Conservation (phyloP, 345 rosid genomes). For the Pistacia atlantica region DNA sequence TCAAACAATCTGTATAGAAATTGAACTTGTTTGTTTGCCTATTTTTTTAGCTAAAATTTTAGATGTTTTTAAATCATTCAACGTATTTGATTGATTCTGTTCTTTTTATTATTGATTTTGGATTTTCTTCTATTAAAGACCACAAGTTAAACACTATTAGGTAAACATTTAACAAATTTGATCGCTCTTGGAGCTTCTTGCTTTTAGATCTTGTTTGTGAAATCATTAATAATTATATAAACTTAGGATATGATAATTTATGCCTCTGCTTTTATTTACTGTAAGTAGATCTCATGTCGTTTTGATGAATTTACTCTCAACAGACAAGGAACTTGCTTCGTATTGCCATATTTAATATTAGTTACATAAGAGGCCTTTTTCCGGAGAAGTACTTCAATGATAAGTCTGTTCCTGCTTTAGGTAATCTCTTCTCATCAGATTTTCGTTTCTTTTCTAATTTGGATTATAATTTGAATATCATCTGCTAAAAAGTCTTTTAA, state of each 20-base stretch:
- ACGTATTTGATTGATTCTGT: slow-evolving; percentile 1
- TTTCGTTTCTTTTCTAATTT: not conserved
- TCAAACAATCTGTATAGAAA: not conserved
- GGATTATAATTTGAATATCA: not conserved
- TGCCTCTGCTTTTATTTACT: not conserved
- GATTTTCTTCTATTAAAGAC: not conserved
- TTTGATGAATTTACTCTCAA: slow-evolving; percentile 7
- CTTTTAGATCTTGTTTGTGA: not conserved
- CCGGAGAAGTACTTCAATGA: slow-evolving; percentile 96
- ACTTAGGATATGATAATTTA: not conserved
- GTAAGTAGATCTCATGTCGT: slow-evolving; percentile 13
- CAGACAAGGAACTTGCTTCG: slow-evolving; percentile 94
- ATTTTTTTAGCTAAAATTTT: not conserved
- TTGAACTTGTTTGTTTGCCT: slow-evolving; percentile 5
- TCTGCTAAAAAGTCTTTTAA: slow-evolving; percentile 2
- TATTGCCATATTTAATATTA: slow-evolving; percentile 92
- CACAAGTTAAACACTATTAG: not conserved
- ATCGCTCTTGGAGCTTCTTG: not conserved
- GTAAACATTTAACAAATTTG: not conserved
- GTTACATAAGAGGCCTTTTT: slow-evolving; percentile 94
- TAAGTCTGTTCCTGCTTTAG: slow-evolving; percentile 94
- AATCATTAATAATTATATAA: not conserved
- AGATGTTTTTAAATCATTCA: not conserved
- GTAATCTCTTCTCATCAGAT: slow-evolving; percentile 29
- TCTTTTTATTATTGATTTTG: not conserved